phyloP scores from a whole-genome alignment of 163 green algal genomes.

The Prototheca wickerhamii region DNA sequence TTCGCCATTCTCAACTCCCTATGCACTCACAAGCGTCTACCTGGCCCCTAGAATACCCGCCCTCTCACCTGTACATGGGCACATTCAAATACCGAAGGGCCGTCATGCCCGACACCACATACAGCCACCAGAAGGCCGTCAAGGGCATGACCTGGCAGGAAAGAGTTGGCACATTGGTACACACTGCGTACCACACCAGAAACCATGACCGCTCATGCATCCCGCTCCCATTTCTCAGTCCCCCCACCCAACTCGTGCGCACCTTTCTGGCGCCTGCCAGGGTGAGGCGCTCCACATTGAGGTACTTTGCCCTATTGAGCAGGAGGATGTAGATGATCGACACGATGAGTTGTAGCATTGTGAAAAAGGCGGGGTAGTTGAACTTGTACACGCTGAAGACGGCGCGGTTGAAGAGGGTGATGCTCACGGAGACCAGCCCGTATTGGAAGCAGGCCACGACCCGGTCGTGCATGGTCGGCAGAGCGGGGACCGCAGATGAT shows the following conservation, averaged over 20 bases:
- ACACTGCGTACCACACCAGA: not conserved
- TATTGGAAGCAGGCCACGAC: constrained; percentile 37
- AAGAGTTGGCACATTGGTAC: not conserved
- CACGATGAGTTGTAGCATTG: constrained; percentile 31
- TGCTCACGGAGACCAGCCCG: constrained; percentile 33
- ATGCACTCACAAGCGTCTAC: not conserved
- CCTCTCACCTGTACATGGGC: constrained; percentile 47
- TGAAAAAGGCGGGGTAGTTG: constrained; percentile 34
- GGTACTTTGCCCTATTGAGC: constrained; percentile 7
- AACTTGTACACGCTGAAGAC: constrained; percentile 50
- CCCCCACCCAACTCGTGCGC: not conserved
- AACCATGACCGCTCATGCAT: not conserved
- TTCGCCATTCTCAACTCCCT: too few species aligned
- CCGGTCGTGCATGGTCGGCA: not conserved
- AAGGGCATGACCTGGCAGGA: constrained; percentile 27
- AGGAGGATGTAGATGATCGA: constrained; percentile 32
- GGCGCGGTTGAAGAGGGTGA: constrained; percentile 57
- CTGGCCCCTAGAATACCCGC: not conserved
- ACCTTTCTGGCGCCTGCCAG: constrained; percentile 1
- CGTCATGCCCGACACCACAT: constrained; percentile 40
- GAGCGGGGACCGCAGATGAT: too few species aligned
- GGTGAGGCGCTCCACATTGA: constrained; percentile 19
- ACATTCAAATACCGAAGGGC: constrained; percentile 48
- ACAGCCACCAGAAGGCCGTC: constrained; percentile 47
- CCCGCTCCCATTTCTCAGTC: not conserved